Conservation (phyloP, 257 asterid species). For the Penstemon barbatus region DNA sequence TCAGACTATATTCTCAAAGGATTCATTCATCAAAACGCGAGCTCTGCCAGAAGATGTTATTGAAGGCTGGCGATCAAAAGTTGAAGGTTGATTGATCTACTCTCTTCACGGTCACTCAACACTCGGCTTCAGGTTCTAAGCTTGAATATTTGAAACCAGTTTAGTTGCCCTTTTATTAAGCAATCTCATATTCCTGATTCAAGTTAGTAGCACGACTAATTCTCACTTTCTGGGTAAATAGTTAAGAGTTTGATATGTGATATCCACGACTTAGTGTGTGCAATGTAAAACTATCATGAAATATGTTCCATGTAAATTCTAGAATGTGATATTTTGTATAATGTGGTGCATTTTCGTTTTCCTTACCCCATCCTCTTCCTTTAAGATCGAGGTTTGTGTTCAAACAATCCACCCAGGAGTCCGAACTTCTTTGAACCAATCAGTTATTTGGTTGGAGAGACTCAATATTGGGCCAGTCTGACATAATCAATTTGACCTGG, state of each 20-base stretch:
- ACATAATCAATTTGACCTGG: no score
- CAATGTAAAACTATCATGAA: background rate
- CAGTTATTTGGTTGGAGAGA: no score
- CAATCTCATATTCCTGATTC: background rate
- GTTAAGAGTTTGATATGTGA: background rate
- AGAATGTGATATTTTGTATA: background rate
- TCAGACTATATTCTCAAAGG: conserved; percentile 76
- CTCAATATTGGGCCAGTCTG: no score
- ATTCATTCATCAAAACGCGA: conserved; percentile 73
- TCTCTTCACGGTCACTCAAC: background rate
- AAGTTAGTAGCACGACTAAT: background rate
- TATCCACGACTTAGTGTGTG: background rate
- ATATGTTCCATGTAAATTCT: background rate
- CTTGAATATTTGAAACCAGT: background rate
- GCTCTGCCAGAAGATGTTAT: conserved; percentile 71
- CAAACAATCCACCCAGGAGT: no score
- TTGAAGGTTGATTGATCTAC: conserved; percentile 51
- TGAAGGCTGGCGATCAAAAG: conserved; percentile 93
- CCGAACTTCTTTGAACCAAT: no score
- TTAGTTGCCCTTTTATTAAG: background rate
- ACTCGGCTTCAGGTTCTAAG: conserved; percentile 12
- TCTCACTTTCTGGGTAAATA: background rate
- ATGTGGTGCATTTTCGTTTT: no score
- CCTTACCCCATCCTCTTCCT: no score
- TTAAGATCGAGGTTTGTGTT: no score